These are phyloP conservation scores for Dioszegia aurantiaca DNA, from an alignment of 768 basidiomycete species.

Conservation along the genomic window DNA sequence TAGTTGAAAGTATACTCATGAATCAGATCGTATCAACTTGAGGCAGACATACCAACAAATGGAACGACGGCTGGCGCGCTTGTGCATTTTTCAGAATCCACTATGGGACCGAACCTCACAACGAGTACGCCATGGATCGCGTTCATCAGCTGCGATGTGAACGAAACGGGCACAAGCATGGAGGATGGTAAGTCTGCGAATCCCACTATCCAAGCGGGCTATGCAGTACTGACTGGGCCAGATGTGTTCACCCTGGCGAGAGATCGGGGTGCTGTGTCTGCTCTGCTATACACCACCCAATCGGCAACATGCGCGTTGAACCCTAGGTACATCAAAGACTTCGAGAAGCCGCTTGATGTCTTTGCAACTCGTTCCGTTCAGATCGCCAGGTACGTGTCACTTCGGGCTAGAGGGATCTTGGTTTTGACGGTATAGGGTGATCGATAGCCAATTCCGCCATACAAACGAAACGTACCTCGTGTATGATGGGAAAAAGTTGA, in stretches of 20 bases:
- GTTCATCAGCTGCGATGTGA: slow-evolving; percentile 75
- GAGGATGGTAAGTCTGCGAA: slow-evolving; percentile 39
- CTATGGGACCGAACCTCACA: slow-evolving; percentile 52
- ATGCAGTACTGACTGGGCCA: slow-evolving; percentile 11
- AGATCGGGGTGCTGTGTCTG: slow-evolving; percentile 74
- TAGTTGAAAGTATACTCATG: neutral
- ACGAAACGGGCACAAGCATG: slow-evolving; percentile 61
- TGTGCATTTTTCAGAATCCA: slow-evolving; percentile 74
- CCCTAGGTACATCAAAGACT: slow-evolving; percentile 64
- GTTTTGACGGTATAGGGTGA: slow-evolving; percentile 53
- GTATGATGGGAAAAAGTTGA: slow-evolving; percentile 63
- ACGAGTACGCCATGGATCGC: slow-evolving; percentile 88
- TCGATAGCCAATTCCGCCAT: slow-evolving; percentile 60
- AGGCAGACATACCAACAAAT: slow-evolving; percentile 46
- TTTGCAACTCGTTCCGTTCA: slow-evolving; percentile 63
- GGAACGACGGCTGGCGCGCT: slow-evolving; percentile 66
- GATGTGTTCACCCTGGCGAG: slow-evolving; percentile 82
- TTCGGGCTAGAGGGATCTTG: neutral
- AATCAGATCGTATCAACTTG: slow-evolving; percentile 47
- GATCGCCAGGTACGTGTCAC: slow-evolving; percentile 57
- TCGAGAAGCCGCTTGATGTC: slow-evolving; percentile 57
- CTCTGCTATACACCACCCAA: slow-evolving; percentile 71
- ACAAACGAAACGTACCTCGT: slow-evolving; percentile 60
- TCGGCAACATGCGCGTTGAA: slow-evolving; percentile 75
- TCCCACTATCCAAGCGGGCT: neutral